Evolutionary conservation across 352 stramenopile species (phyloP), one percentile per base, ranked within the genome.

Genomic region (Phytophthora citricola): DNA sequence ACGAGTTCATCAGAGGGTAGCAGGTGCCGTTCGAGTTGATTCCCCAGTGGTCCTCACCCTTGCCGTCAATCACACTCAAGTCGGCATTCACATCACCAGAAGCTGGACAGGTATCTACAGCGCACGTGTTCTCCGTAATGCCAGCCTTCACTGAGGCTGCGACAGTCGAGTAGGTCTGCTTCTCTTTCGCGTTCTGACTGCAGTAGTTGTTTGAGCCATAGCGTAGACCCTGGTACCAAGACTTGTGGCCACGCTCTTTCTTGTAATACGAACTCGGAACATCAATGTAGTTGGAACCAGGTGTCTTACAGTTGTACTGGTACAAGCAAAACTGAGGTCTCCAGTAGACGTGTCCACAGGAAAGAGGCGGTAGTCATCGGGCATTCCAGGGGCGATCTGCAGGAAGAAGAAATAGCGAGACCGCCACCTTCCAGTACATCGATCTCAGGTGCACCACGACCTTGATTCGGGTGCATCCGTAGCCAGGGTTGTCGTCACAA

Each of bases 371-470:
- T 82, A 89, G 39, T 89, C 64, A 2, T 73, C 60, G 0, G 85
- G 85, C 73, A 90, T 90, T 9, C 85, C 89, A 0, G 87, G 86
- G 0, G 70, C 75, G 24, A 98, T 83, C 69, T 98, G 94, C 3
- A 97, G 76, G 92, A 97, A 40, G 88, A 91, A 9, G 91, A 98
- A 66, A 97, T 93, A 5, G 83, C 75, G 5, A 69, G 66, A 12
- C 90, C 79, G 6, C 72, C 71, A 71, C 90, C 84, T 97, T 97
- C 93, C 8, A 98, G 76, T 17, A 98, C 77, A 73, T 98, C 93
- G 70, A 98, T 98, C 62, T 98, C 94, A 2, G 93, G 94, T 24
- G 92, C 87, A 9, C 94, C 94, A n/a, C 94, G 78, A 5, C 93
- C 93, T 47, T 81, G 61, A 8, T 83, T 79, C 10, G 85, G 71